Conservation (phyloP, 768 basidiomycete genomes). For the Boletus speciosus region DNA sequence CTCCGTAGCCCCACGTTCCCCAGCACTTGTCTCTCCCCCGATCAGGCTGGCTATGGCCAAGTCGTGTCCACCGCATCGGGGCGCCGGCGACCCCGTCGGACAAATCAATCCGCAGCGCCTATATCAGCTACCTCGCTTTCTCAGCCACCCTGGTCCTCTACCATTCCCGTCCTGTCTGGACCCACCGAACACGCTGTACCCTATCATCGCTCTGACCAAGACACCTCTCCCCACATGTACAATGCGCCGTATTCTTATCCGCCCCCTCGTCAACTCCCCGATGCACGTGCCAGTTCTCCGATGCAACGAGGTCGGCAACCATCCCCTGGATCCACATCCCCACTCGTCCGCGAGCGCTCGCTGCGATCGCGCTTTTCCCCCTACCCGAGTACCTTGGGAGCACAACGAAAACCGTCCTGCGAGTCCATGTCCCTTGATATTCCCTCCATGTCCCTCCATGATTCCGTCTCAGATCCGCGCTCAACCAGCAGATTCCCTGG, state of each 20-base stretch:
- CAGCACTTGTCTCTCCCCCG: constrained; percentile 76
- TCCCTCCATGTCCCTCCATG: constrained; percentile 34
- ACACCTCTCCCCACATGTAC: constrained; percentile 25
- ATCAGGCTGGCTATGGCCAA: constrained; percentile 84
- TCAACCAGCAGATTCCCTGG: constrained; percentile 23
- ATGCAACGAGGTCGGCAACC: constrained; percentile 30
- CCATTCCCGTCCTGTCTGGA: constrained; percentile 36
- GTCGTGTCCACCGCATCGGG: constrained; percentile 60
- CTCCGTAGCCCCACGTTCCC: constrained; percentile 73
- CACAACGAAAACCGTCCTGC: constrained; percentile 25
- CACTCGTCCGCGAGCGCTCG: constrained; percentile 24
- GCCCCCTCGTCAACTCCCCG: constrained; percentile 27
- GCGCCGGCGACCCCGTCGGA: constrained; percentile 60
- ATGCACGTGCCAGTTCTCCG: constrained; percentile 27
- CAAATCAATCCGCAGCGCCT: constrained; percentile 38
- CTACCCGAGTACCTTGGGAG: constrained; percentile 35
- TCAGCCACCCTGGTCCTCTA: constrained; percentile 46
- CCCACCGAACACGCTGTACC: constrained; percentile 20
- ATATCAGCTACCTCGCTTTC: constrained; percentile 32
- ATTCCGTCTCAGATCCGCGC: constrained; percentile 27
- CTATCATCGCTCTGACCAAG: constrained; percentile 26
- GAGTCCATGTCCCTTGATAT: constrained; percentile 34
- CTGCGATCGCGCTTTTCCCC: constrained; percentile 41
- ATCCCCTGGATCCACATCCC: constrained; percentile 25
- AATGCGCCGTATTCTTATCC: constrained; percentile 29